Percentiles rank a stretch among this genome's conserved stretches.
Evolutionary conservation across 176 grass and related monocot species (phyloP).

Genomic region (Aegilops tauschii): DNA sequence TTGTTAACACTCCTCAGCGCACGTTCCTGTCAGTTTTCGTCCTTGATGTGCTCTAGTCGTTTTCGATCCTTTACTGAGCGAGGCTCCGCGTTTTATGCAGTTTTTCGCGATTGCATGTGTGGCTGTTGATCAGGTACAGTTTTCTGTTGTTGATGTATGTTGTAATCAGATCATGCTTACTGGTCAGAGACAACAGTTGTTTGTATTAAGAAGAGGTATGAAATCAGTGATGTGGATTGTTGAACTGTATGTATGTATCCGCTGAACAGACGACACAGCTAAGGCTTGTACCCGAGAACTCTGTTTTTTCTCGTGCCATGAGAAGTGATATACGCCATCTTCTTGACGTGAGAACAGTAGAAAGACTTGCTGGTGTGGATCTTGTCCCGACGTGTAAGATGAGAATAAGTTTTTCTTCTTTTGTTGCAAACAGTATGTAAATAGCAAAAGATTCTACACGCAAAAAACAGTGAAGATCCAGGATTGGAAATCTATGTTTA

Average conservation of each 20-base stretch:
- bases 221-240: background rate
- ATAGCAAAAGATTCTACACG: background rate
- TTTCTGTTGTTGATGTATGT: background rate
- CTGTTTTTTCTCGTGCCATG: background rate
- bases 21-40: conserved; percentile 7
- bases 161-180: conserved; percentile 13
- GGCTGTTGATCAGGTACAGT: background rate
- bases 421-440: background rate
- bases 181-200: conserved; percentile 16
- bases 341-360: background rate
- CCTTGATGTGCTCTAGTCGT: conserved; percentile 39
- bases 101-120: background rate
- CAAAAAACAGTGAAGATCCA: background rate
- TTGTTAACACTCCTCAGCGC: conserved; percentile 18
- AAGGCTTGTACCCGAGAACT: background rate
- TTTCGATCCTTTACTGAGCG: conserved; percentile 16
- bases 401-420: background rate
- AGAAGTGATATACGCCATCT: background rate
- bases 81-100: conserved; percentile 23
- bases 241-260: background rate
- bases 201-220: background rate
- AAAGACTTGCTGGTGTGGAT: background rate
- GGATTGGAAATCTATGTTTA: background rate
- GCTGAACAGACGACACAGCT: background rate
- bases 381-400: background rate